Conservation (phyloP, 1,139 yeast species). For the Scheffersomyces titani region DNA sequence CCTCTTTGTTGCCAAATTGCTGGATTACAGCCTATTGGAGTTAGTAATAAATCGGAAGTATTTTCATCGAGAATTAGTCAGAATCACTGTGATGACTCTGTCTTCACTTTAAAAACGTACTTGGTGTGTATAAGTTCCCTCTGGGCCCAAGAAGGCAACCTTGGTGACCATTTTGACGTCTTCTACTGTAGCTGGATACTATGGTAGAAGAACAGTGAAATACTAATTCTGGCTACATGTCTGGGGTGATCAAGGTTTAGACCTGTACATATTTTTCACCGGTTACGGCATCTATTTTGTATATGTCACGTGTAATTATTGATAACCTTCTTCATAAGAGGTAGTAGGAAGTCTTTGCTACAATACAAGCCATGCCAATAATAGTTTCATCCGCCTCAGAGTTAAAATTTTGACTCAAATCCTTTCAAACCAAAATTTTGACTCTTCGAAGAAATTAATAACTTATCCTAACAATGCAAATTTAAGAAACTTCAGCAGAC, state of each 20-base stretch:
- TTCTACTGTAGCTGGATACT: background rate
- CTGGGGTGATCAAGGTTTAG: background rate
- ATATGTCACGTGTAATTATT: background rate
- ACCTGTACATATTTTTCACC: background rate
- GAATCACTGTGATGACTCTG: background rate
- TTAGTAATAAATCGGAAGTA: conserved; percentile 12
- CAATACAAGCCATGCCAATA: conserved; percentile 1
- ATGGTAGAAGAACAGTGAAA: background rate
- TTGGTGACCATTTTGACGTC: conserved; percentile 19
- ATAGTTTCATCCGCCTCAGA: background rate
- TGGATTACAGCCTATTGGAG: conserved; percentile 67
- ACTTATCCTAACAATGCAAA: background rate
- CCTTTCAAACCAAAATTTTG: conserved; percentile 7
- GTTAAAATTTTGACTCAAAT: conserved; percentile 5
- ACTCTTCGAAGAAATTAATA: background rate
- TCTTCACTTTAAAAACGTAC: conserved; percentile 37
- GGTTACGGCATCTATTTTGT: background rate
- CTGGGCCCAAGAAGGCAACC: conserved; percentile 83
- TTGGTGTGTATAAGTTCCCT: conserved; percentile 90
- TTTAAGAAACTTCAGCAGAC: background rate
- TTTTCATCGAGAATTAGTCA: background rate
- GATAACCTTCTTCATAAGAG: background rate
- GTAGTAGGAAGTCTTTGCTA: too few species aligned
- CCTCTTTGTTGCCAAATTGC: conserved; percentile 47
- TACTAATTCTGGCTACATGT: background rate